Evolutionary conservation across 2,329 filamentous ascomycete species (phyloP), one percentile per base, ranked within the genome.

Genomic region (Seiridium unicorne): DNA sequence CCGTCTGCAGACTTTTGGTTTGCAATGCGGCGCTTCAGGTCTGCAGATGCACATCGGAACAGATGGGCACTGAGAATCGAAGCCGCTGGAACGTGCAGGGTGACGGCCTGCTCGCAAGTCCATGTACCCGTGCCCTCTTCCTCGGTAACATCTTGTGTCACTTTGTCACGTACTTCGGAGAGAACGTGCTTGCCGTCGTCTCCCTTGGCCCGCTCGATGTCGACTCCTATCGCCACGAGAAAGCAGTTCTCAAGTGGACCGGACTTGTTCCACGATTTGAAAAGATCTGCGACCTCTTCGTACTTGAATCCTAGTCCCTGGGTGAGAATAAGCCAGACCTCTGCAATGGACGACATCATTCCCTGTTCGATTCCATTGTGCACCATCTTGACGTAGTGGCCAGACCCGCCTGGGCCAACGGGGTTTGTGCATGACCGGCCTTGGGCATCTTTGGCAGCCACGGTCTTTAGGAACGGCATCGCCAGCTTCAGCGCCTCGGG

Each of bases 351-450:
- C 57, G 74, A 84, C 76, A 91, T 83, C 84, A 91, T 89, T 1
- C 87, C 88, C 62, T 90, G 87, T 69, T 91, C 88, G 62, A 91
- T 90, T 1, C 88, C 88, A 64, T 91, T 90, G 69, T 91, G 89
- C 3, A 90, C 81, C 87, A 91, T 91, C 76, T 92, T 91, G 46
- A 90, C 86, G 67, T 88, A 91, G 70, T 91, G 88, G 0, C 89
- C 89, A 1, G 84, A 81, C 1, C 88, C 88, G 0, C 84, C 84
- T 2, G 83, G 81, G 0, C 89, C 88, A 51, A 88, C 79, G 34
- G 80, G 77, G 0, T 76, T 82, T 0, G 89, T 85, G 65, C 88
- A 91, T 1, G 87, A 80, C 9, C 77, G 80, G 1, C 84, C 85
- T 3, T 83, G 75, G 42, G 75, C 74, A 59, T 88, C 86, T 66